Evolutionary conservation across 169 alveolate genomes (phyloP).

Genomic region (Ichthyophthirius multifiliis): DNA sequence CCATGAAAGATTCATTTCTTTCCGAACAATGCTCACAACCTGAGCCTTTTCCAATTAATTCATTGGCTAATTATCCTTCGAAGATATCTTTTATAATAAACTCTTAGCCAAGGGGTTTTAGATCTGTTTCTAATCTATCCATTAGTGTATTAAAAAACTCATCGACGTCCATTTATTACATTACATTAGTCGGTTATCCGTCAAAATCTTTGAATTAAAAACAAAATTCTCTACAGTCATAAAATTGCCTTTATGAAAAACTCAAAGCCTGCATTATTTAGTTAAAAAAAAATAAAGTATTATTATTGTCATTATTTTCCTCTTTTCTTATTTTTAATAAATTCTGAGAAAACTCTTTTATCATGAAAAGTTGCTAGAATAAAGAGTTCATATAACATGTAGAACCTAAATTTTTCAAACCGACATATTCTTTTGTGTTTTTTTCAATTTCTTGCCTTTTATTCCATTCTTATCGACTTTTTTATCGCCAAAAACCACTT

Average conservation of each 20-base stretch:
- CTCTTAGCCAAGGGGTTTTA: slow-evolving; percentile 62
- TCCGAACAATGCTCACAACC: slow-evolving; percentile 81
- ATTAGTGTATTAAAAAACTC: slow-evolving; percentile 78
- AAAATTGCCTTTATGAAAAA: slow-evolving; percentile 55
- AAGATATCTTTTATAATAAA: slow-evolving; percentile 61
- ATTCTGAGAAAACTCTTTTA: slow-evolving; percentile 92
- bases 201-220: slow-evolving; percentile 67
- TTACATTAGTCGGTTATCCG: slow-evolving; percentile 70
- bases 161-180: slow-evolving; percentile 86
- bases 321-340: slow-evolving; percentile 46
- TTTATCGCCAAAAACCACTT: slow-evolving; percentile 63
- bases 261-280: slow-evolving; percentile 68
- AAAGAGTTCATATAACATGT: slow-evolving; percentile 99
- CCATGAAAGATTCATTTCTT: slow-evolving; percentile 72
- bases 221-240: slow-evolving; percentile 68
- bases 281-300: slow-evolving; percentile 52
- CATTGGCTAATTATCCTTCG: slow-evolving; percentile 75
- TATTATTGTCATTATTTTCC: slow-evolving; percentile 31
- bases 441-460: slow-evolving; percentile 56
- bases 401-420: slow-evolving; percentile 95
- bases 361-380: slow-evolving; percentile 95
- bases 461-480: slow-evolving; percentile 55
- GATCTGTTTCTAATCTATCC: slow-evolving; percentile 77
- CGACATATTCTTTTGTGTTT: slow-evolving; percentile 92
- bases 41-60: slow-evolving; percentile 61